A percentile compares a stretch with the other conserved stretches of the same genome.
Conservation (phyloP, 345 rosid genomes). For the Turritis glabra region DNA sequence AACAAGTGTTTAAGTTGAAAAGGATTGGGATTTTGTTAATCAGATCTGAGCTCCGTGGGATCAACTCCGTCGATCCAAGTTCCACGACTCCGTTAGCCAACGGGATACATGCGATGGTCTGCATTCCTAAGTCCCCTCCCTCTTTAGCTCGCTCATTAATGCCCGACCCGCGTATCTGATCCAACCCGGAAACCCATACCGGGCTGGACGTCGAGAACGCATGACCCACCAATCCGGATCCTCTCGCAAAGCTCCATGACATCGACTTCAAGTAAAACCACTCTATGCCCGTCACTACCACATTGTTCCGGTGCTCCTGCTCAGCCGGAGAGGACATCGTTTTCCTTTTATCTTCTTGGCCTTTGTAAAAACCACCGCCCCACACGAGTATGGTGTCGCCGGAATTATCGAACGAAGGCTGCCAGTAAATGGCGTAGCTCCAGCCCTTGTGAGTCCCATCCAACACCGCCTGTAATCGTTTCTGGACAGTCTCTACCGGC, state of each 20-base stretch:
- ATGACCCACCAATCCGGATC: conserved; percentile 70
- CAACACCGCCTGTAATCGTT: too few species aligned
- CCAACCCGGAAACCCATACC: conserved; percentile 71
- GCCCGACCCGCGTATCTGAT: conserved; percentile 47
- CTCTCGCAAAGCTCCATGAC: conserved; percentile 58
- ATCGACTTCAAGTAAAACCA: conserved; percentile 90
- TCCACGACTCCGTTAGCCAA: conserved; percentile 84
- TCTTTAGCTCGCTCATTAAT: conserved; percentile 64
- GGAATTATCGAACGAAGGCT: too few species aligned
- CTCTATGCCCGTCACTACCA: conserved; percentile 36
- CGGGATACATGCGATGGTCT: conserved; percentile 82
- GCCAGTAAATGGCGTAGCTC: too few species aligned
- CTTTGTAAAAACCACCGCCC: too few species aligned
- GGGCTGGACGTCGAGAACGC: conserved; percentile 55
- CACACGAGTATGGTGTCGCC: too few species aligned
- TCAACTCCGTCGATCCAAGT: conserved; percentile 78
- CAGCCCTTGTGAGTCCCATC: too few species aligned
- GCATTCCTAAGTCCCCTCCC: conserved; percentile 70
- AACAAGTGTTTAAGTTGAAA: conserved; percentile 52
- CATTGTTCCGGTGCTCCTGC: too few species aligned
- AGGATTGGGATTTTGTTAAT: conserved; percentile 63
- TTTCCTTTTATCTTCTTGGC: too few species aligned
- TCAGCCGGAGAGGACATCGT: too few species aligned
- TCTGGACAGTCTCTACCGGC: too few species aligned
- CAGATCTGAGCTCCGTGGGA: conserved; percentile 75